A percentile compares a stretch with the other conserved stretches of the same genome.
These are phyloP conservation scores for Colletotrichum sp. DNA, from an alignment of 2,329 filamentous ascomycete species.

Conservation along the genomic window DNA sequence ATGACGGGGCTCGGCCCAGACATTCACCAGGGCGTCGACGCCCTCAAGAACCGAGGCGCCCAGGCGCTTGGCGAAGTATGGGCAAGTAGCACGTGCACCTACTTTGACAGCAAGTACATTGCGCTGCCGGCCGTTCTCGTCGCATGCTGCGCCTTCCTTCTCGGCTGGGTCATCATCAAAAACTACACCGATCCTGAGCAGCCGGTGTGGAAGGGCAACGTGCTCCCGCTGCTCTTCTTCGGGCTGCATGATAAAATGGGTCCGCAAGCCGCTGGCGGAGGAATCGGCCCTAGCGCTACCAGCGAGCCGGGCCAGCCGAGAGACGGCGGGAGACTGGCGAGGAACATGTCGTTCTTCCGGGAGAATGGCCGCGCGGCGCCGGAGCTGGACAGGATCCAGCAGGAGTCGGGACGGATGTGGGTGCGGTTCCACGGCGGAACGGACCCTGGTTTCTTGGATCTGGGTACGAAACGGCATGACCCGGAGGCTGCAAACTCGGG, in stretches of 20 bases:
- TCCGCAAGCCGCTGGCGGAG: neutral
- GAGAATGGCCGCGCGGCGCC: neutral
- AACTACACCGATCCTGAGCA: slow-evolving; percentile 15
- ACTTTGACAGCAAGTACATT: slow-evolving; percentile 5
- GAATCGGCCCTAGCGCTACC: neutral
- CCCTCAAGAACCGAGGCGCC: neutral
- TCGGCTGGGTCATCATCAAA: slow-evolving; percentile 5
- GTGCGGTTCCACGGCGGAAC: slow-evolving; percentile 10
- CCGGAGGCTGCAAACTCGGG: neutral
- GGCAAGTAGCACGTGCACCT: neutral
- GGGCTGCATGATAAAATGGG: neutral
- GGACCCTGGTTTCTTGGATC: slow-evolving; percentile 10
- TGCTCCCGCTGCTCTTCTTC: slow-evolving; percentile 11
- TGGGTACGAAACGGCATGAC: neutral
- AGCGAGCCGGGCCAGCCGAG: neutral
- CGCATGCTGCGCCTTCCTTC: neutral
- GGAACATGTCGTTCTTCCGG: neutral
- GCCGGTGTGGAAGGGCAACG: slow-evolving; percentile 16
- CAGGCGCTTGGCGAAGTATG: neutral
- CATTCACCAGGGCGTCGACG: neutral
- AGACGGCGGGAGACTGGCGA: neutral
- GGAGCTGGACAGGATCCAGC: slow-evolving; percentile 2
- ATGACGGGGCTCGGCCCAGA: slow-evolving; percentile 6
- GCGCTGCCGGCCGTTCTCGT: neutral
- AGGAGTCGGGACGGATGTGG: slow-evolving; percentile 6